phyloP scores from a whole-genome alignment of 805 yeast genomes.

The Yarrowia sp. region DNA sequence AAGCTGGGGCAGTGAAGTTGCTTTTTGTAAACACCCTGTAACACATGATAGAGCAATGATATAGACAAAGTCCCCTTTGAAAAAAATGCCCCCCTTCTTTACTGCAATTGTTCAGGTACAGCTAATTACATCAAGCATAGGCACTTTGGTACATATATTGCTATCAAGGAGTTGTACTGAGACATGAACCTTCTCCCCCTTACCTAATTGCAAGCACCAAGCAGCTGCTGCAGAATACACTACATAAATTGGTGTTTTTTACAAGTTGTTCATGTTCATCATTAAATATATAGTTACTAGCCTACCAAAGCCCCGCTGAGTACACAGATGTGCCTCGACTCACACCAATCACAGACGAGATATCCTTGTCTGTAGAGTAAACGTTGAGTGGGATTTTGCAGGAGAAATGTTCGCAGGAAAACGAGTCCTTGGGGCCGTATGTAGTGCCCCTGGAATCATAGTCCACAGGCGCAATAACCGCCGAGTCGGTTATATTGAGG shows the following conservation, averaged over 20 bases:
- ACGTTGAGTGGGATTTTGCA: slow-evolving; percentile 47
- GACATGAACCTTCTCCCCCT: too few species aligned
- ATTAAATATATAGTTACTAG: not conserved
- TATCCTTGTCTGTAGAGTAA: slow-evolving; percentile 45
- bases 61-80: too few species aligned
- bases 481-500: slow-evolving; percentile 4
- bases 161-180: too few species aligned
- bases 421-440: slow-evolving; percentile 29
- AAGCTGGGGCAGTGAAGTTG: too few species aligned
- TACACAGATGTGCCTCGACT: slow-evolving; percentile 23
- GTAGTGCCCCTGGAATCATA: slow-evolving; percentile 22
- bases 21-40: too few species aligned
- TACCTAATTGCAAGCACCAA: not conserved
- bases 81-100: too few species aligned
- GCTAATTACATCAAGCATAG: too few species aligned
- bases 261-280: not conserved
- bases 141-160: too few species aligned
- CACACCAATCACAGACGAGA: slow-evolving; percentile 31
- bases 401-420: slow-evolving; percentile 36
- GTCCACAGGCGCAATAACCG: slow-evolving; percentile 5
- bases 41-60: too few species aligned
- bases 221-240: not conserved
- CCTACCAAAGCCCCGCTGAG: slow-evolving; percentile 8
- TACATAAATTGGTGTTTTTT: too few species aligned
- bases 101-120: too few species aligned